These are phyloP conservation scores for Pugionium cornutum DNA, from an alignment of 345 rosid genomes.

Conservation along the genomic window DNA sequence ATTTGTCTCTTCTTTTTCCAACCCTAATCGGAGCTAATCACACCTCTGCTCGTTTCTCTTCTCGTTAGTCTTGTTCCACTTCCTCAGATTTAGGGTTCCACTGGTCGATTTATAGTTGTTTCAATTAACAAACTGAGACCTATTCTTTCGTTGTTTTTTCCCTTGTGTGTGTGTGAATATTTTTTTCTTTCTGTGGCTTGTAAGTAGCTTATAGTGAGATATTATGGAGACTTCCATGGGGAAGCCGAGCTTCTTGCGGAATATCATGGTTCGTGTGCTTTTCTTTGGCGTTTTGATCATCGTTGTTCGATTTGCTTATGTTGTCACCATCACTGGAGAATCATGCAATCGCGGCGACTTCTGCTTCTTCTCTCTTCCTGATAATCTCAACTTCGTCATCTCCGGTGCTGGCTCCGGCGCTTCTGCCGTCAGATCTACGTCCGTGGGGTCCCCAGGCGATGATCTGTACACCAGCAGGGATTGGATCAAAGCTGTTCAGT, in stretches of 20 bases:
- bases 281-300: conserved; percentile 69
- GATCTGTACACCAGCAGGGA: conserved; percentile 67
- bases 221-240: conserved; percentile 58
- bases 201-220: neutral
- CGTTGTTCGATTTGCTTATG: conserved; percentile 74
- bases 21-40: conserved; percentile 94
- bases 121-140: conserved; percentile 16
- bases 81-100: conserved; percentile 12
- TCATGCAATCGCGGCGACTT: conserved; percentile 76
- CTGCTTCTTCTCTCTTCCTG: conserved; percentile 85
- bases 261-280: conserved; percentile 62
- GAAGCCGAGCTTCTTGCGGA: conserved; percentile 70
- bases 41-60: conserved; percentile 98
- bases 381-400: conserved; percentile 57
- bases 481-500: conserved; percentile 64
- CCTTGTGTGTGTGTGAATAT: neutral
- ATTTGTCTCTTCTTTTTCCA: conserved; percentile 17
- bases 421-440: conserved; percentile 43
- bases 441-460: conserved; percentile 20
- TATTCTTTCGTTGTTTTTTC: conserved; percentile 34
- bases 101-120: neutral
- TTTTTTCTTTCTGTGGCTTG: neutral
- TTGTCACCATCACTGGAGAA: conserved; percentile 85
- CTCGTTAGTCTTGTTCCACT: conserved; percentile 52
- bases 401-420: conserved; percentile 44